These are phyloP conservation scores for Diplocarpon mali DNA, from an alignment of 2,329 filamentous ascomycete species.

Conservation along the genomic window DNA sequence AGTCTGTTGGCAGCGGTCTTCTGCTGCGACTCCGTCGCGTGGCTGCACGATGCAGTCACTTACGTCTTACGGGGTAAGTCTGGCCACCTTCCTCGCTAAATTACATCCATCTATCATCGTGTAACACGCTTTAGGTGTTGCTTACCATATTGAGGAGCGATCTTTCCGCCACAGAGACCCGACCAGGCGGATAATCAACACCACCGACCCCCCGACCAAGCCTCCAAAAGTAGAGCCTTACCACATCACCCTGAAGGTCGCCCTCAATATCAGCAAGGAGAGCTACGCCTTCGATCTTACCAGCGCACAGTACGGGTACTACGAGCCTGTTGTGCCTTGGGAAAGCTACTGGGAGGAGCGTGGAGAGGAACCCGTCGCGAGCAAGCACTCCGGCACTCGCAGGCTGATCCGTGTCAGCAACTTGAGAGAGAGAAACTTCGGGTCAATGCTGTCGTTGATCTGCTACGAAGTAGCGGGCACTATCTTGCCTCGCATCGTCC, in stretches of 20 bases:
- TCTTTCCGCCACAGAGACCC: no score
- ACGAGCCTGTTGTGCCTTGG: constrained; percentile 4
- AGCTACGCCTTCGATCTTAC: constrained; percentile 8
- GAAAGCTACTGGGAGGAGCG: not conserved
- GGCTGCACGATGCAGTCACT: constrained; percentile 7
- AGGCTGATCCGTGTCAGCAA: no score
- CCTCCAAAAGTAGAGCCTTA: not conserved
- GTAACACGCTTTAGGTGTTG: no score
- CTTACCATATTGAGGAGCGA: no score
- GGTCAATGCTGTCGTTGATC: no score
- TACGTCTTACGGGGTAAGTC: constrained; percentile 4
- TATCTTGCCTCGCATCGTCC: not conserved
- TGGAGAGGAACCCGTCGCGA: not conserved
- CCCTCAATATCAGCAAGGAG: not conserved
- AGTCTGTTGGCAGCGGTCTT: not conserved
- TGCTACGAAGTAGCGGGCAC: no score
- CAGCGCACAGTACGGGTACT: constrained; percentile 10
- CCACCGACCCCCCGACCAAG: not conserved
- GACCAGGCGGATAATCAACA: not conserved
- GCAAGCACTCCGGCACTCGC: not conserved
- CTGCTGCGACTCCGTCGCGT: constrained; percentile 4
- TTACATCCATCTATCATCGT: no score
- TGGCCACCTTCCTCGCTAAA: no score
- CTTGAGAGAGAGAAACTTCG: no score
- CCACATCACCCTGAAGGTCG: constrained; percentile 4